Base-by-base conservation (phyloP, 164 flowering plant genomes). In the Hamamelis virginiana region DNA sequence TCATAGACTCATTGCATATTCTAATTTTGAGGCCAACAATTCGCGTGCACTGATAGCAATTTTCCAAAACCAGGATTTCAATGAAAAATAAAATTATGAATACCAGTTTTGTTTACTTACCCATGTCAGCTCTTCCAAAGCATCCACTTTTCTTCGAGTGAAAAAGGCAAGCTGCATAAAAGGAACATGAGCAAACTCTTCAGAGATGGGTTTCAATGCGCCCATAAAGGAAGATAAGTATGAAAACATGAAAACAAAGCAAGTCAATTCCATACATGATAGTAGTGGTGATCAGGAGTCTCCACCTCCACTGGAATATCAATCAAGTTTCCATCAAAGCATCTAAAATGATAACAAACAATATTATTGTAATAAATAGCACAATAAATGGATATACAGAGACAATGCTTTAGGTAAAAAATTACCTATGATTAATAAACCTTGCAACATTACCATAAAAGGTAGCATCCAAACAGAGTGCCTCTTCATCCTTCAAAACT, bases 391-490 rank as follows among this genome's bases (percentile, higher is more conserved):
- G 15, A 45, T 44, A 27, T 9, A 46, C 19, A 69, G 18, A 19
- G 25, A 38, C 48, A 28, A 6, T 33, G 41, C 41, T 33, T 33
- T 33, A 33, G 41, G n/a, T n/a, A 56, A 25, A 44, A 48, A 10
- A 22, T 72, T 74, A 82, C 89, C 86, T 84, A 60, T 86, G 89
- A 67, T 86, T 86, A 19, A 86, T 80, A 63, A 88, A 88, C 71
- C 92, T 70, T 44, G 90, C 90, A 69, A 85, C 83, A 75, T 88
- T 88, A 64, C 92, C 92, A 74, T 72, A 72, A 52, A 26, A 68
- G 5, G 90, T 88, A 14, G 88, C 90, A 84, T 88, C 92, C 69
- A 88, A 62, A 67, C 90, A 88, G 43, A 88, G 87, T n/a, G 87
- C 87, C 26, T 86, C 88, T 66, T 86, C 89, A 78, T 88, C 92